Base-by-base conservation (phyloP, 805 yeast genomes). In the Candida multigemmis region DNA sequence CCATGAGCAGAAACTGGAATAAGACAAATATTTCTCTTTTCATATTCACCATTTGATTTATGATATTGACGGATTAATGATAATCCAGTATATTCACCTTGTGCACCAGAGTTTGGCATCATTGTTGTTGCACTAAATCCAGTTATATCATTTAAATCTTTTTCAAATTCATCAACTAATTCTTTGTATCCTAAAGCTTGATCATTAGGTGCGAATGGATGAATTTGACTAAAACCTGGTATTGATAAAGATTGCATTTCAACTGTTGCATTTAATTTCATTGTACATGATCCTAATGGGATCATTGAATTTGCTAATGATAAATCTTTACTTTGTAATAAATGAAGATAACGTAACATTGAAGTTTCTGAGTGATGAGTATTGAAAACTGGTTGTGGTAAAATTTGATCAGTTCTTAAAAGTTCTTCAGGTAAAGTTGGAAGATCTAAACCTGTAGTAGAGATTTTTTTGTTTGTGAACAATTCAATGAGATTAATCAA, bases 1-100 rank as follows among this genome's bases (percentile, higher is more conserved):
- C 98, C 98, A 48, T 91, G 98, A 2, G 98, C 98, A 44, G 91
- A 77, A 4, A 89, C 95, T 4, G 98, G 98, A 42, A 91, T 91
- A 48, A 91, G 67, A 56, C 96, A 91, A 28, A 91, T 68, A 51
- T 86, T 75, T 49, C 98, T 72, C 33, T 75, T 60, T 11, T 67
- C 54, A 34, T 53, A 41, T 47, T 86, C 78, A 22, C 91, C 94
- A 23, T 61, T 66, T 12, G 78, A 60, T 35, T 74, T 71, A 40
- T 82, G 72, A 50, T 83, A 91, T 20, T 80, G 71, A 40, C 76
- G 71, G 40, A 91, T 89, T 23, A 86, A 85, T 33, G 93, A 73
- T 34, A 91, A 65, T 16, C 98, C 98, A 10, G 97, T 74, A 58
- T 81, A 91, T 57, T 91, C 98, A 55, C 98, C 98, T 56, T 89